Conservation (phyloP, 2,329 filamentous ascomycete species). For the Stachybotrys elegans region DNA sequence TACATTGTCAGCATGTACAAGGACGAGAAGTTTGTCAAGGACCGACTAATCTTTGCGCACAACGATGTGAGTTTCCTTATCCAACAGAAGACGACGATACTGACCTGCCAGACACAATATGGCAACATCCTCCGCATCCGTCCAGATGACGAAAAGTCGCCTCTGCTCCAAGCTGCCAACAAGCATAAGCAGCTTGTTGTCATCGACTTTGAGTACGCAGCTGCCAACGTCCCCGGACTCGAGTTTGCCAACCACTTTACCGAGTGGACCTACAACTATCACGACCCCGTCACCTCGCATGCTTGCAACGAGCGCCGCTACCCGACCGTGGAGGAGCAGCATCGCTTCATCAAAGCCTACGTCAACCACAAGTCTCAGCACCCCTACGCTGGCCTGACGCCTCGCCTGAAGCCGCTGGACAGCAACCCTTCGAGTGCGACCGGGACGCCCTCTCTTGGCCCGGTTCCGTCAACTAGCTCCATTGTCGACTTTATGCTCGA, state of each 20-base stretch:
- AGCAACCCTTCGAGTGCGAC: constrained; percentile 23
- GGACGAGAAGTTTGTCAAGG: constrained; percentile 59
- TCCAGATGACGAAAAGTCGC: constrained; percentile 69
- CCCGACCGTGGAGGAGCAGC: constrained; percentile 75
- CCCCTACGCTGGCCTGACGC: constrained; percentile 47
- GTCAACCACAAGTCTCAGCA: constrained; percentile 73
- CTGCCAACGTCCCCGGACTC: constrained; percentile 76
- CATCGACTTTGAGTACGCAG: constrained; percentile 97
- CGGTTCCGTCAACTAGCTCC: constrained; percentile 40
- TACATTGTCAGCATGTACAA: constrained; percentile 72
- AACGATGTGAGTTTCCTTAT: constrained; percentile 71
- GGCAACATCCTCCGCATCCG: constrained; percentile 83
- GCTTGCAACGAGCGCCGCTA: constrained; percentile 66
- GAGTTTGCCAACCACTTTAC: constrained; percentile 99
- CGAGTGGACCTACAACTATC: constrained; percentile 98
- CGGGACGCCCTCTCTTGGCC: constrained; percentile 28
- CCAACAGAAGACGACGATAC: too few species aligned
- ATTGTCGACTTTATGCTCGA: constrained; percentile 78
- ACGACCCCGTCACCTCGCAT: constrained; percentile 61
- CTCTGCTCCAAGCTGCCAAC: constrained; percentile 81
- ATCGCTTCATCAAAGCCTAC: constrained; percentile 80
- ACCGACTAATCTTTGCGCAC: constrained; percentile 87
- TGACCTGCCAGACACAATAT: constrained; percentile 98
- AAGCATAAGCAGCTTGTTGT: constrained; percentile 94
- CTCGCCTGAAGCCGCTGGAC: constrained; percentile 41